These are phyloP conservation scores for Hyphodiscus hymeniophilus DNA, from an alignment of 495 filamentous ascomycete genomes.

Conservation along the genomic window DNA sequence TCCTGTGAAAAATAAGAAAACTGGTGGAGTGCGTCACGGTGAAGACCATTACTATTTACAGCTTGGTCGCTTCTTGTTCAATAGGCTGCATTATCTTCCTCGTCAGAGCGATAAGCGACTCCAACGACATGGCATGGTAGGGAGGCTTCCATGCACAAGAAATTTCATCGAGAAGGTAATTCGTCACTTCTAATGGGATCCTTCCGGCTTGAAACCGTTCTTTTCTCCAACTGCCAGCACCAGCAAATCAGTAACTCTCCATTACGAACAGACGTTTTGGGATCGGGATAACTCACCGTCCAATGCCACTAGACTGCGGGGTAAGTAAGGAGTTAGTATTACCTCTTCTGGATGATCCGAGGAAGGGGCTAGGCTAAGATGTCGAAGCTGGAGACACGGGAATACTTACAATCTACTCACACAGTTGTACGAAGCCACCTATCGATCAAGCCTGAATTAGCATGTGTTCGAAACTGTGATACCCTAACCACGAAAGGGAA, in stretches of 20 bases:
- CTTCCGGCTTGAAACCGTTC: constrained; percentile 3
- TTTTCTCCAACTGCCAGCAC: constrained; percentile 1
- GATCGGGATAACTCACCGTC: constrained; percentile 50
- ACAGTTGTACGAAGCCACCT: constrained; percentile 72
- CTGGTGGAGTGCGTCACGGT: no score
- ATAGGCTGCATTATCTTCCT: no score
- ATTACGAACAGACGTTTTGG: neutral
- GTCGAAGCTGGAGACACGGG: no score
- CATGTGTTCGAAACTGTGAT: neutral
- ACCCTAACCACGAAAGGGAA: neutral
- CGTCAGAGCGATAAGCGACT: no score
- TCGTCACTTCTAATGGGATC: neutral
- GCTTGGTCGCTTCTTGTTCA: no score
- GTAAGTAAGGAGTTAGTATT: no score
- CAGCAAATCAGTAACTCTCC: neutral
- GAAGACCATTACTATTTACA: no score
- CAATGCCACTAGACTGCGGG: constrained; percentile 70
- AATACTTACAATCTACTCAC: constrained; percentile 84
- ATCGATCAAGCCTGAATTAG: constrained; percentile 18
- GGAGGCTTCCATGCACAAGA: no score
- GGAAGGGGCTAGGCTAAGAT: no score
- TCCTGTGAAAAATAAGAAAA: no score
- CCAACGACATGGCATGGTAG: no score
- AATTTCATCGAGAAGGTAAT: neutral
- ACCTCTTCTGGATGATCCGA: no score